Evolutionary conservation across 2,329 filamentous ascomycete genomes (phyloP).

Genomic region (Xylogone sp.): DNA sequence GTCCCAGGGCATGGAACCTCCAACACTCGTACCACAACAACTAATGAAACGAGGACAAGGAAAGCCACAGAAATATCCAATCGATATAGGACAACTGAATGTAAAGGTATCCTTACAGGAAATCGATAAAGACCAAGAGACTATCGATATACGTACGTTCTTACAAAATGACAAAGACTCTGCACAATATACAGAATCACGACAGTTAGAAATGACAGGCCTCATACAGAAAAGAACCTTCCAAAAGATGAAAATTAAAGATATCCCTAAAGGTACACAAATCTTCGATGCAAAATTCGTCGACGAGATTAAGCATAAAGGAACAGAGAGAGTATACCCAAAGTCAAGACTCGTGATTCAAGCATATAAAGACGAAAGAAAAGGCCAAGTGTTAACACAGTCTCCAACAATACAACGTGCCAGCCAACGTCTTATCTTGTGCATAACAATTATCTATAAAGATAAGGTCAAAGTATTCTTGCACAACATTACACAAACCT

Average conservation of each 20-base stretch:
- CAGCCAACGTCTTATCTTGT: slow-evolving; percentile 9
- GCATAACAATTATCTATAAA: slow-evolving; percentile 2
- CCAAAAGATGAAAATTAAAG: background rate
- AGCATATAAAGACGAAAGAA: slow-evolving; percentile 9
- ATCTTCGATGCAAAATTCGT: slow-evolving; percentile 11
- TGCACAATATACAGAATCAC: background rate
- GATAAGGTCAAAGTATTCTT: slow-evolving; percentile 1
- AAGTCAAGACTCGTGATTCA: slow-evolving; percentile 12
- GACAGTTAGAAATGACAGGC: background rate
- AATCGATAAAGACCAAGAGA: background rate
- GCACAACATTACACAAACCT: slow-evolving; percentile 8
- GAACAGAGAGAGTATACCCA: slow-evolving; percentile 5
- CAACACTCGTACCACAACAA: no score
- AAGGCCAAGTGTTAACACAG: slow-evolving; percentile 8
- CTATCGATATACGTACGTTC: background rate
- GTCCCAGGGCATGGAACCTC: no score
- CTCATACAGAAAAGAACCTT: background rate
- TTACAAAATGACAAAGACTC: background rate
- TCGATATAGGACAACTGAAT: no score
- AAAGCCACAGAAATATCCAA: no score
- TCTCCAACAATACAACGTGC: slow-evolving; percentile 10
- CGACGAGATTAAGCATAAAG: slow-evolving; percentile 9
- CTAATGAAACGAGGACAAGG: no score
- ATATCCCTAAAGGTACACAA: background rate
- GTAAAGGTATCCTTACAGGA: no score